Evolutionary conservation across 192 early-diverging fungal genomes (phyloP).

Genomic region (Coemansia sp.): DNA sequence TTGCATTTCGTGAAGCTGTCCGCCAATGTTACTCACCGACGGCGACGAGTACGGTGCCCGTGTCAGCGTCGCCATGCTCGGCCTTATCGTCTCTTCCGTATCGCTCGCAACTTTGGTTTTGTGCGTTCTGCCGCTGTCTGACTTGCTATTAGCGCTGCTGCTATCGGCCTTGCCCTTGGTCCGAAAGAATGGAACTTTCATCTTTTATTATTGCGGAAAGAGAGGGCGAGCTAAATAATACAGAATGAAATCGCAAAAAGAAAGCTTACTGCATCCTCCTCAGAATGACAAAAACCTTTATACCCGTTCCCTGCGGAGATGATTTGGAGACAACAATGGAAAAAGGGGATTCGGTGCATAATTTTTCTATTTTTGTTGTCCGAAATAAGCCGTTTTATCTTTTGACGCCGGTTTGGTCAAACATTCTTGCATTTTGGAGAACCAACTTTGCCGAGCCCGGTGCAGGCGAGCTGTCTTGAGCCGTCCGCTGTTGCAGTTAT

Average conservation of each 20-base stretch:
- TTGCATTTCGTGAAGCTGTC: slow-evolving; percentile 35
- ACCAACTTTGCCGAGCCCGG: slow-evolving; percentile 18
- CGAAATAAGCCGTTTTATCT: slow-evolving; percentile 1
- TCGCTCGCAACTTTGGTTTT: not conserved
- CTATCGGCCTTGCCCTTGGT: slow-evolving; percentile 9
- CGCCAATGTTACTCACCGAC: slow-evolving; percentile 3
- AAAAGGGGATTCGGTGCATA: slow-evolving; percentile 7
- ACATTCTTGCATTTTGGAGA: slow-evolving; percentile 39
- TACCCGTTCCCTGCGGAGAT: no score
- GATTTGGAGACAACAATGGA: not conserved
- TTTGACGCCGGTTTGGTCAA: slow-evolving; percentile 16
- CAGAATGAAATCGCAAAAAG: slow-evolving; percentile 4
- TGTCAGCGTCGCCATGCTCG: not conserved
- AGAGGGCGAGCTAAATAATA: slow-evolving; percentile 6
- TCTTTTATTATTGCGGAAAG: not conserved
- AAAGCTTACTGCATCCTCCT: slow-evolving; percentile 3
- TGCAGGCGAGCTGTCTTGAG: not conserved
- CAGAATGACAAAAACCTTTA: not conserved
- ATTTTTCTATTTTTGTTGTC: not conserved
- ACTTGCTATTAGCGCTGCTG: not conserved
- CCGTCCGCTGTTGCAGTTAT: not conserved
- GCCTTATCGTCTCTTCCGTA: not conserved
- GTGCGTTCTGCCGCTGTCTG: slow-evolving; percentile 2
- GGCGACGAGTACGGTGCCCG: slow-evolving; percentile 8
- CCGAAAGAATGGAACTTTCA: slow-evolving; percentile 49